Conservation (phyloP, 139 green algal species). For the Chlamydomonas applanata region DNA sequence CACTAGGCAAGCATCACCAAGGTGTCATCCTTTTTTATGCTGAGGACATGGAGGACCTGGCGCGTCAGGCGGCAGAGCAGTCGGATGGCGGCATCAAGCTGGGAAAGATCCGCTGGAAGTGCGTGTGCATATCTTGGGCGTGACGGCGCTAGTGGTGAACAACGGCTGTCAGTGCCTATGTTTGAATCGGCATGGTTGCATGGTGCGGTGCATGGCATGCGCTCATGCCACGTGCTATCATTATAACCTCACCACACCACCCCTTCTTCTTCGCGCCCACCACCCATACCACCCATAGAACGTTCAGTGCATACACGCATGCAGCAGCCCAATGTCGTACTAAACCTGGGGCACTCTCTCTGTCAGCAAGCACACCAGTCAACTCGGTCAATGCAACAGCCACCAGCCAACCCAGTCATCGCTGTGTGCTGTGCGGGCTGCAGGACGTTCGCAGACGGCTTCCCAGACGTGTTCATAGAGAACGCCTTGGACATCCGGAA, state of each 20-base stretch:
- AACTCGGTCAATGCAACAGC: too few species aligned
- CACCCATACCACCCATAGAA: too few species aligned
- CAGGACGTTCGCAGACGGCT: slow-evolving; percentile 91
- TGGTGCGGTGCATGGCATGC: not conserved
- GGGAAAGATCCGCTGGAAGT: slow-evolving; percentile 83
- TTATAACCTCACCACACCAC: not conserved
- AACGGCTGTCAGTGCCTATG: not conserved
- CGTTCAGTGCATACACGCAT: too few species aligned
- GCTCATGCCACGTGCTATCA: not conserved
- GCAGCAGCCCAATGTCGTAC: too few species aligned
- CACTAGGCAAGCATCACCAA: slow-evolving; percentile 36
- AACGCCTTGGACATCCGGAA: slow-evolving; percentile 87
- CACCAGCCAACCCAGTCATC: too few species aligned
- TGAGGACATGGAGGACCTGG: slow-evolving; percentile 76
- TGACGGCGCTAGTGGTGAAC: not conserved
- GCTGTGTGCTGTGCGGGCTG: too few species aligned
- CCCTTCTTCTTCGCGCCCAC: too few species aligned
- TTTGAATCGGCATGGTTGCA: not conserved
- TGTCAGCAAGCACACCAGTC: too few species aligned
- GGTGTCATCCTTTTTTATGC: slow-evolving; percentile 92
- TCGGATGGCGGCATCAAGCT: slow-evolving; percentile 64
- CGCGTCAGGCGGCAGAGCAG: slow-evolving; percentile 58
- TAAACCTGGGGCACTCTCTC: too few species aligned
- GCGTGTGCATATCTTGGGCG: slow-evolving; percentile 8
- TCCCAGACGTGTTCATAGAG: slow-evolving; percentile 94